Evolutionary conservation across 2,329 filamentous ascomycete species (phyloP).

Genomic region (Lachnellula arida): DNA sequence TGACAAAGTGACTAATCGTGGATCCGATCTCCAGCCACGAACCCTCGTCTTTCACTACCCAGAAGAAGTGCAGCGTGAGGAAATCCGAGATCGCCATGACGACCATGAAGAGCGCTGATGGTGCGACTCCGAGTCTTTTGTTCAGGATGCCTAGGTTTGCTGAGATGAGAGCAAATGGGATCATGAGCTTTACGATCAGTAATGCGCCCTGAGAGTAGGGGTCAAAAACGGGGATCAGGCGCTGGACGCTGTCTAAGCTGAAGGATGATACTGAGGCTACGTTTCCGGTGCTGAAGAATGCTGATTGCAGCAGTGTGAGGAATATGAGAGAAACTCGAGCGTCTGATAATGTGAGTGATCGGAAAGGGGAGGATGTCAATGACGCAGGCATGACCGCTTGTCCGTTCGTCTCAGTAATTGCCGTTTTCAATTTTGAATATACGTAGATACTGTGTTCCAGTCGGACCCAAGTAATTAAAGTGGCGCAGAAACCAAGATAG

Average conservation of each 20-base stretch:
- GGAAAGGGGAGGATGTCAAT: constrained; percentile 34
- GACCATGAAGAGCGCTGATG: constrained; percentile 87
- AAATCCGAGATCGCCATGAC: constrained; percentile 90
- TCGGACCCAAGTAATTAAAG: constrained; percentile 83
- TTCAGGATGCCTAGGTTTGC: constrained; percentile 94
- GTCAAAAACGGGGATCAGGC: constrained; percentile 87
- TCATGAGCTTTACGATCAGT: constrained; percentile 82
- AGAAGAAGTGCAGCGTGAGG: constrained; percentile 94
- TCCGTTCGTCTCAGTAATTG: constrained; percentile 15
- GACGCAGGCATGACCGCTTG: constrained; percentile 19
- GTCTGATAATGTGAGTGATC: constrained; percentile 75
- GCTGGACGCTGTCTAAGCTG: constrained; percentile 82
- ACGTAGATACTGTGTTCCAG: constrained; percentile 74
- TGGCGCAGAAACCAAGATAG: constrained; percentile 82
- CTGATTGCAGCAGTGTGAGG: constrained; percentile 88
- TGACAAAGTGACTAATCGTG: constrained; percentile 92
- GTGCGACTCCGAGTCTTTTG: constrained; percentile 74
- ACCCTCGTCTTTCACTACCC: constrained; percentile 93
- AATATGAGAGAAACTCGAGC: constrained; percentile 89
- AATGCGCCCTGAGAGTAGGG: constrained; percentile 88
- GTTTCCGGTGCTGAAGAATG: constrained; percentile 96
- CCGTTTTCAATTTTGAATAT: constrained; percentile 32
- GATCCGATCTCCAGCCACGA: constrained; percentile 97
- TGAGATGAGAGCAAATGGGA: constrained; percentile 88
- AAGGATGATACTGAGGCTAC: constrained; percentile 92